Evolutionary conservation across 257 asterid species (phyloP).

Genomic region (Ilex asprella): DNA sequence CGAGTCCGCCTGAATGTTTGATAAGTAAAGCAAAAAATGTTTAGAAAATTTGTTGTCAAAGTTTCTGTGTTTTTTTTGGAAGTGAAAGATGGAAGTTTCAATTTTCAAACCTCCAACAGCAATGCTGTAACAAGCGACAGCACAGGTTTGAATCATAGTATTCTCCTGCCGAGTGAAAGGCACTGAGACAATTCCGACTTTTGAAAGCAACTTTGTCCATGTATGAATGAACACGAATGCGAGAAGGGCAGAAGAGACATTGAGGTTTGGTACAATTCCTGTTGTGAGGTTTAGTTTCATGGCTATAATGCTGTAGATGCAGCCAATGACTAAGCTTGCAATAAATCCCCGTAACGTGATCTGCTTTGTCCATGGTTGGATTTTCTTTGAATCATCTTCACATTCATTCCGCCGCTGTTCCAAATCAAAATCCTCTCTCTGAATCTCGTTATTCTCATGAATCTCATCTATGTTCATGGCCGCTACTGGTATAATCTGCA

Average conservation of each 20-base stretch:
- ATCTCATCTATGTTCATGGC: slow-evolving; percentile 26
- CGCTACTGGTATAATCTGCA: slow-evolving; percentile 11
- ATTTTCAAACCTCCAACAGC: slow-evolving; percentile 54
- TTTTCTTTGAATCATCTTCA: slow-evolving; percentile 19
- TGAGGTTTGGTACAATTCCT: slow-evolving; percentile 74
- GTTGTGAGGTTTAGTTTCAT: slow-evolving; percentile 80
- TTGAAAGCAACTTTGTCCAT: slow-evolving; percentile 51
- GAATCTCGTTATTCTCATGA: slow-evolving; percentile 17
- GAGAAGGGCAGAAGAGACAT: slow-evolving; percentile 79
- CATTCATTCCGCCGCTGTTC: slow-evolving; percentile 10
- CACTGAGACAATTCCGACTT: slow-evolving; percentile 36
- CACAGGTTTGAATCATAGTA: slow-evolving; percentile 86
- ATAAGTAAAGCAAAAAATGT: neutral
- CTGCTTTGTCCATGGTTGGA: slow-evolving; percentile 61
- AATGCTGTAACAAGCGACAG: slow-evolving; percentile 84
- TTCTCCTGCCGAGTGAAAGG: slow-evolving; percentile 90
- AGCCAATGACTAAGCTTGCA: slow-evolving; percentile 55
- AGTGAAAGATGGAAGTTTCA: neutral
- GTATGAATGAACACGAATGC: slow-evolving; percentile 46
- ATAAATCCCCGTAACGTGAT: slow-evolving; percentile 56
- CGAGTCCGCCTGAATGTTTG: slow-evolving; percentile 64
- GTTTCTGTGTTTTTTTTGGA: no score
- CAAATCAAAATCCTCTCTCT: slow-evolving; percentile 4
- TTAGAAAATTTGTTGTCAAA: neutral
- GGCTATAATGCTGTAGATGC: slow-evolving; percentile 57